These are phyloP conservation scores for Hippophae gyantsensis DNA, from an alignment of 306 rosid species.

Conservation along the genomic window DNA sequence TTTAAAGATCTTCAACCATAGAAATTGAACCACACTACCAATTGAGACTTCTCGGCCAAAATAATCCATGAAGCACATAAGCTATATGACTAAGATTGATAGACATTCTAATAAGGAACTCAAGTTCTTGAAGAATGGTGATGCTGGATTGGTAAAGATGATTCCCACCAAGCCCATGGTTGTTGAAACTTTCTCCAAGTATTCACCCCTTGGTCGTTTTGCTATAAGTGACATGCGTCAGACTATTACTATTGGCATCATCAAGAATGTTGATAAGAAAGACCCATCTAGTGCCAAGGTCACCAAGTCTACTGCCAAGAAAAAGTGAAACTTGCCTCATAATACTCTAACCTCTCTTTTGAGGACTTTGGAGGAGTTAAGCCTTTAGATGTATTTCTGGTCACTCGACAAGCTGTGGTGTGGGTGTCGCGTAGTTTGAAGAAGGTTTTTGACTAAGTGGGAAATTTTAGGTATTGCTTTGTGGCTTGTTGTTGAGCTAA, in stretches of 20 bases:
- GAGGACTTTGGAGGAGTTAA: conserved; percentile 14
- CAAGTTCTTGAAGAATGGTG: conserved; percentile 33
- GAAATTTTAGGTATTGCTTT: too few species aligned
- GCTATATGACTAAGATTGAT: conserved; percentile 24
- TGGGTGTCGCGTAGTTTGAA: background rate
- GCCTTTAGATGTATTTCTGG: conserved; percentile 4
- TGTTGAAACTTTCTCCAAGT: conserved; percentile 32
- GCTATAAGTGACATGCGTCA: conserved; percentile 36
- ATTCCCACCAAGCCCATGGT: conserved; percentile 36
- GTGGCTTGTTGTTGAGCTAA: too few species aligned
- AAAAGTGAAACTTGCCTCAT: conserved; percentile 33
- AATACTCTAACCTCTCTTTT: conserved; percentile 13
- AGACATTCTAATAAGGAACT: conserved; percentile 29
- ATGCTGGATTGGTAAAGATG: conserved; percentile 32
- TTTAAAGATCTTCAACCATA: too few species aligned
- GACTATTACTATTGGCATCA: conserved; percentile 27
- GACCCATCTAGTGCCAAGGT: conserved; percentile 50
- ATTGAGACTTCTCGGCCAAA: too few species aligned
- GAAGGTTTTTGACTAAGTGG: too few species aligned
- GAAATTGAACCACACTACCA: too few species aligned
- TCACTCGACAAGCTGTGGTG: conserved; percentile 29
- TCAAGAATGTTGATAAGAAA: conserved; percentile 44
- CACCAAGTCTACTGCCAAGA: conserved; percentile 50
- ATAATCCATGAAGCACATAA: too few species aligned
- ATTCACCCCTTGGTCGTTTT: conserved; percentile 30